Evolutionary conservation across 1,284 basidiomycete species (phyloP).

Genomic region (Ceratobasidium sp.): DNA sequence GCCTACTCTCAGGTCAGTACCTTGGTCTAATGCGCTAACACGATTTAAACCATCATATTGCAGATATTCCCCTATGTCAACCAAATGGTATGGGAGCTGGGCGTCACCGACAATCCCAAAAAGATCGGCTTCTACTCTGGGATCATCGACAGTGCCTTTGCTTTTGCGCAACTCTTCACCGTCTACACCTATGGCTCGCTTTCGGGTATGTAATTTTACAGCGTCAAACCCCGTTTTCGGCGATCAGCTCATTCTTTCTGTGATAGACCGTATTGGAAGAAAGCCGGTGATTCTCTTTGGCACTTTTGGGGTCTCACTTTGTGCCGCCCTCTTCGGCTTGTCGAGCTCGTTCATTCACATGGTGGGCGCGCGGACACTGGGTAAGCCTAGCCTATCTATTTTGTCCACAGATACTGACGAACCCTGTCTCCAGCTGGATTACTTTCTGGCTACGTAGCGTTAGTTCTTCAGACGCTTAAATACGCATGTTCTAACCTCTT

Average conservation of each 20-base stretch:
- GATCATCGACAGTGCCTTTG: slow-evolving; percentile 32
- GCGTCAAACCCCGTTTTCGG: neutral
- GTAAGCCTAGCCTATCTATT: neutral
- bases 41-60: neutral
- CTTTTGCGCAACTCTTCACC: slow-evolving; percentile 36
- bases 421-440: slow-evolving; percentile 5
- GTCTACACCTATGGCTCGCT: slow-evolving; percentile 26
- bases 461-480: neutral
- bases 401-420: neutral
- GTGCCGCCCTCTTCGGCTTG: slow-evolving; percentile 49
- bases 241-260: neutral
- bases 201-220: slow-evolving; percentile 10
- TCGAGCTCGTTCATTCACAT: slow-evolving; percentile 48
- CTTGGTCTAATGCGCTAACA: neutral
- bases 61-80: slow-evolving; percentile 40
- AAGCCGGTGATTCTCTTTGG: slow-evolving; percentile 51
- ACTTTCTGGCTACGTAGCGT: slow-evolving; percentile 40
- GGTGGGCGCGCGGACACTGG: slow-evolving; percentile 48
- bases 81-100: slow-evolving; percentile 41
- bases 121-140: slow-evolving; percentile 36
- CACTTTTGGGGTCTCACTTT: slow-evolving; percentile 48
- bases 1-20: slow-evolving; percentile 30
- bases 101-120: slow-evolving; percentile 36
- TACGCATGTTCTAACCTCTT: neutral
- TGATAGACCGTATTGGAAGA: slow-evolving; percentile 50